Percentiles rank a stretch among this genome's conserved stretches.
Conservation (phyloP, 305 asterid species). For the Fraxinus greggii region DNA sequence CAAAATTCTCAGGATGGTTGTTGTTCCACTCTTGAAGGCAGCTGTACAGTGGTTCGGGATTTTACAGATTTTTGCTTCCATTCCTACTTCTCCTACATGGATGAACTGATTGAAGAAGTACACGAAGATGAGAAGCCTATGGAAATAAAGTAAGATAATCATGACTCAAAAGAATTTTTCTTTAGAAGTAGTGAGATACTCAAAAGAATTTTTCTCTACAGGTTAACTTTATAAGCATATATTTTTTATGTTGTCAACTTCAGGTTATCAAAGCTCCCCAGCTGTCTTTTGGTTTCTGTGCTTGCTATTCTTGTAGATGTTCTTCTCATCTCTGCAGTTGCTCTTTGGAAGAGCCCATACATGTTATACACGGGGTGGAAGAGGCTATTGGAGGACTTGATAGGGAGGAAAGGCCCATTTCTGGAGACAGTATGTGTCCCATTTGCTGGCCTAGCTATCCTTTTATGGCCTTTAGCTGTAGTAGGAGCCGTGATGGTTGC, state of each 20-base stretch:
- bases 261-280: slow-evolving; percentile 65
- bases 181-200: neutral
- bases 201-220: neutral
- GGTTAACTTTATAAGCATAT: neutral
- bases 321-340: slow-evolving; percentile 64
- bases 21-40: slow-evolving; percentile 53
- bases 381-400: slow-evolving; percentile 72
- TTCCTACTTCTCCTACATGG: slow-evolving; percentile 88
- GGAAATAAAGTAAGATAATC: slow-evolving; percentile 63
- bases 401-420: slow-evolving; percentile 92
- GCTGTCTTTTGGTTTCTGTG: slow-evolving; percentile 62
- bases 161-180: neutral
- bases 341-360: slow-evolving; percentile 89
- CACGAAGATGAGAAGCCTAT: slow-evolving; percentile 53
- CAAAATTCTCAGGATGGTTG: slow-evolving; percentile 64
- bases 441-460: slow-evolving; percentile 79
- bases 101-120: slow-evolving; percentile 64
- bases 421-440: slow-evolving; percentile 86
- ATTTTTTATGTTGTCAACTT: neutral
- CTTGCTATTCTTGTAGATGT: slow-evolving; percentile 62
- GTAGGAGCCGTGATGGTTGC: slow-evolving; percentile 61
- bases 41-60: slow-evolving; percentile 68
- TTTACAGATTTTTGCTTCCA: slow-evolving; percentile 90
- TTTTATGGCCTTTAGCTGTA: slow-evolving; percentile 91
- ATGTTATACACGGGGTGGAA: slow-evolving; percentile 88